phyloP scores from a whole-genome alignment of 331 rosid genomes.

The Quercus lobata region DNA sequence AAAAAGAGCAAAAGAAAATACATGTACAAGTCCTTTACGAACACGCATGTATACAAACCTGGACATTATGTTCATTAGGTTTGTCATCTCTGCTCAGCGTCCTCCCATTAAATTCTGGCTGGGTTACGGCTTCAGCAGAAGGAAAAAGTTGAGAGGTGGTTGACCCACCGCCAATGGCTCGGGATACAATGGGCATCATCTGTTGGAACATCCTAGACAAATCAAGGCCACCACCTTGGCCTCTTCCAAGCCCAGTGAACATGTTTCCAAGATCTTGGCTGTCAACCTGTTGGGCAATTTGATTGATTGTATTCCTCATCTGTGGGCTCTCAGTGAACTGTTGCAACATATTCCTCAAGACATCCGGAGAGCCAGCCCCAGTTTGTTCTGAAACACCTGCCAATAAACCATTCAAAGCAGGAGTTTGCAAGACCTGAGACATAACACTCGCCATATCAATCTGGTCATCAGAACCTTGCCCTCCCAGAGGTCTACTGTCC shows the following conservation, averaged over 20 bases:
- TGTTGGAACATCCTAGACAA: slow-evolving; percentile 89
- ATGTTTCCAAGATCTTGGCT: slow-evolving; percentile 65
- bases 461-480: slow-evolving; percentile 35
- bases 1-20: slow-evolving; percentile 7
- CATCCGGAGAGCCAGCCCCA: slow-evolving; percentile 84
- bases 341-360: slow-evolving; percentile 86
- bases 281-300: slow-evolving; percentile 82
- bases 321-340: slow-evolving; percentile 92
- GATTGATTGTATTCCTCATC: slow-evolving; percentile 74
- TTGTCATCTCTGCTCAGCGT: slow-evolving; percentile 27
- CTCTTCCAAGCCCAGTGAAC: slow-evolving; percentile 68
- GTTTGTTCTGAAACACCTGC: slow-evolving; percentile 89
- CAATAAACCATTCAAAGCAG: slow-evolving; percentile 83
- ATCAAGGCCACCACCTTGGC: slow-evolving; percentile 78
- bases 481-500: slow-evolving; percentile 27
- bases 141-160: slow-evolving; percentile 38
- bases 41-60: slow-evolving; percentile 44
- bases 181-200: slow-evolving; percentile 97
- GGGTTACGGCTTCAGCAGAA: slow-evolving; percentile 40
- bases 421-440: slow-evolving; percentile 92
- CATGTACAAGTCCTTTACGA: slow-evolving; percentile 4
- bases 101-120: slow-evolving; percentile 24
- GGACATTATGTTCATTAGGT: slow-evolving; percentile 38
- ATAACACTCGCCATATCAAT: slow-evolving; percentile 67
- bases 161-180: slow-evolving; percentile 57